Base-by-base conservation (phyloP, 2,329 filamentous ascomycete species). In the Ophiostoma novo-ulmi region DNA sequence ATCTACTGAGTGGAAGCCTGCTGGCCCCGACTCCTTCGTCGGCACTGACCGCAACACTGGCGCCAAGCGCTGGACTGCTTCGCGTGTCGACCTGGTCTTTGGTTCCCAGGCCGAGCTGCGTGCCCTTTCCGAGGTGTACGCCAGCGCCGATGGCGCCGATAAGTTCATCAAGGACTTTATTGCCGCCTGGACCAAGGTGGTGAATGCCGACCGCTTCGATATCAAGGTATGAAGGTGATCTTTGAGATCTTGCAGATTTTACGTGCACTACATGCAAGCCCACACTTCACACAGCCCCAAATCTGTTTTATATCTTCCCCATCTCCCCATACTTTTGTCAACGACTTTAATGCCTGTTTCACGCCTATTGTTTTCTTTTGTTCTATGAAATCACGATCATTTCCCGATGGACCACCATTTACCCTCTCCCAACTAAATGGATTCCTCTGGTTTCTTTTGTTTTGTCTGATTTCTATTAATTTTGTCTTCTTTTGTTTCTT, bases 151-250 rank as follows among this genome's bases (percentile, higher is more conserved):
- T 75, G 84, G 81, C 10, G 78, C 84, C 71, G 83, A 86, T 71
- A 89, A 88, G 82, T 90, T 93, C 72, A 85, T 87, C 65, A 86
- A 85, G 79, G 90, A 93, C 81, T 93, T 93, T 76, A 84, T 92
- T 20, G 80, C 83, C 8, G 88, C 87, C 3, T 93, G 90, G 90
- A 82, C 83, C 75, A 93, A 93, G 88, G 86, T 93, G 13, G 89
- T 90, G 87, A 89, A 90, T 77, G 77, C 89, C 70, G 90, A 93
- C 78, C 85, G 90, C 14, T 93, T 88, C 76, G 90, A 92, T 74
- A 72, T 87, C 39, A 69, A 72, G 71, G 71, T 61, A 61, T 61
- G 58, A 61, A 61, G 4, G 22, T 61, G 58, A 61, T 61, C 22
- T 61, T 7, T 8, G 17, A 35, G 58, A 61, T 26, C n/a, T n/a